Base-by-base conservation (phyloP, 257 asterid genomes). In the Gentiana macrophylla region DNA sequence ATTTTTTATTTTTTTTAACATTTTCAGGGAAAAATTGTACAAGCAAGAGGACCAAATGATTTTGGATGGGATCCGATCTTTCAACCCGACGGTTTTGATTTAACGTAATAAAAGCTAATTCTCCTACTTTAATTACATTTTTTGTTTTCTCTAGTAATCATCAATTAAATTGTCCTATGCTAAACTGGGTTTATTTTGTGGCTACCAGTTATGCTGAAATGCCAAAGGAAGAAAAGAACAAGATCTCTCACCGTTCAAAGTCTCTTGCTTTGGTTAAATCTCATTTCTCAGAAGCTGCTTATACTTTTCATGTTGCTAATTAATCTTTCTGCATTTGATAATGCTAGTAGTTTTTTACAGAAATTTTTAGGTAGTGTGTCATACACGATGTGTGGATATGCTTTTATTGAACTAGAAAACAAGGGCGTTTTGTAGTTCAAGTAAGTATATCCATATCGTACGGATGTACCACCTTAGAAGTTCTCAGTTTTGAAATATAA, bases 31-130 rank as follows among this genome's bases (percentile, higher is more conserved):
- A 81, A 72, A 59, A 91, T 91, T 58, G 98, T 87, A 52, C 86
- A 83, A 70, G 69, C 96, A 0, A 79, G 93, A 79, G 98, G 96
- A 67, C 94, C 94, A 7, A 82, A 67, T 62, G 91, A 88, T 71
- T 91, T 91, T 58, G 98, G 98, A 70, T 91, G 98, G 98, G 98
- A 87, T 78, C 94, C 98, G 6, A 64, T 91, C 67, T 87, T 91
- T 68, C 84, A 79, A 76, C 96, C 96, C 60, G 90, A 91, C 78
- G 96, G 86, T 55, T 91, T 74, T 75, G 80, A 78, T 63, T 83
- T 70, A 53, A 87, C 95, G 98, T 91, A 76, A 24, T 24, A 24
- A 24, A 24, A 70, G 74, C 59, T 5, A 65, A 38, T 41, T 35
- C 58, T 37, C 47, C 9, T 15, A 45, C 35, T 49, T 57, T 37